Evolutionary conservation across 2,329 filamentous ascomycete genomes (phyloP), one percentile per base, ranked within the genome.

Genomic region (Harringtonia aguacate): DNA sequence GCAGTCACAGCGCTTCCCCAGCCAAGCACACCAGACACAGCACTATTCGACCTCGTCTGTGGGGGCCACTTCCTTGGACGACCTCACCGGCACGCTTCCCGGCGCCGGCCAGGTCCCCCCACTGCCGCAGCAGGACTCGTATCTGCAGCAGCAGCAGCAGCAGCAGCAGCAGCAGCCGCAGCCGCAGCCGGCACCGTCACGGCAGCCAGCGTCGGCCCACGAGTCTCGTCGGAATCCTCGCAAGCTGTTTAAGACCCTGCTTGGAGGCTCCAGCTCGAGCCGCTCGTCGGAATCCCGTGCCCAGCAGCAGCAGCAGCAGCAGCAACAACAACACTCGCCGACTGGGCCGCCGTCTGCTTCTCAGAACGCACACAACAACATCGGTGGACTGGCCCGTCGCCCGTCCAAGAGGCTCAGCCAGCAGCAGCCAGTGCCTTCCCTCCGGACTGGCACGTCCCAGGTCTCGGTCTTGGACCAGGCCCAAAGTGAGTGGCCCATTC

Each of bases 331-430:
- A 24, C 33, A 22, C 42, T 39, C 28, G n/a, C 24, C 40, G 18
- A 21, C 14, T 4, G 37, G 36, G n/a, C 15, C 21, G n/a, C 29
- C 20, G 21, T 20, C 24, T 13, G 39, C 50, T 29, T 46, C 54
- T 48, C 57, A 63, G 45, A 53, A 53, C 48, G 57, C 63, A 43
- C 71, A 74, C 66, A 70, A 73, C 55, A 72, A 70, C 54, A 65
- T 63, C 47, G 51, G 60, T 39, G 67, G 68, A 41, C 59, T 78
- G 39, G 65, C 61, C 51, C 75, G 75, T 50, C 66, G 73, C 52
- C 66, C 70, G 28, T 81, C 77, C 36, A 79, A 76, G 63, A 68
- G 75, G 55, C 62, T 72, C 57, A 73, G 72, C 67, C 67, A 70
- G 49, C 59, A 59, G 45, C 53, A 57, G 46, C 63, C 66, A 21